Evolutionary conservation across 2,329 filamentous ascomycete genomes (phyloP).

Genomic region (Talaromyces amestolkiae): DNA sequence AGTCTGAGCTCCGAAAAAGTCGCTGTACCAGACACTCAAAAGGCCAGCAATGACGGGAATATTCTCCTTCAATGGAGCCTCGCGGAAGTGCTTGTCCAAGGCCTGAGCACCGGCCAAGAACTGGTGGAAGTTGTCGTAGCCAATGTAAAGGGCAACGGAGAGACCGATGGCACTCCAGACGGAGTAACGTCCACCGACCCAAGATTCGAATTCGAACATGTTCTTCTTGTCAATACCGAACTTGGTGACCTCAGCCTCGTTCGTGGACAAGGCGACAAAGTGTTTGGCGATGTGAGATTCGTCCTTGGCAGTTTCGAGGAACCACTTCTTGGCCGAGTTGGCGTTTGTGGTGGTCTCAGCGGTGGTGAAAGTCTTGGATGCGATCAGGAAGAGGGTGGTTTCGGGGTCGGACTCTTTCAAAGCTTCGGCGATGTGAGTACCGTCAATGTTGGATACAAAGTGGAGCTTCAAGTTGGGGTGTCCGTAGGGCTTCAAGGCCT

Average conservation of each 20-base stretch:
- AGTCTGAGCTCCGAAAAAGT: constrained; percentile 98
- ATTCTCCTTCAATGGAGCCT: constrained; percentile 87
- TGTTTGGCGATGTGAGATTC: constrained; percentile 81
- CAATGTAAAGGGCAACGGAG: constrained; percentile 90
- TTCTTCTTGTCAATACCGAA: constrained; percentile 98
- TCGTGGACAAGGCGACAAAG: constrained; percentile 97
- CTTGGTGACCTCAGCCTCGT: constrained; percentile 91
- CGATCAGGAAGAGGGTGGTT: constrained; percentile 97
- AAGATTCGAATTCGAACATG: constrained; percentile 99
- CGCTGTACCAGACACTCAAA: constrained; percentile 95
- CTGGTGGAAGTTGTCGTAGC: constrained; percentile 95
- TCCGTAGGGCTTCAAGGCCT: constrained; percentile 93
- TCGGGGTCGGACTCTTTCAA: constrained; percentile 86
- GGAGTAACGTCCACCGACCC: constrained; percentile 97
- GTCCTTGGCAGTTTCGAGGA: constrained; percentile 81
- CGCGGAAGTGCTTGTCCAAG: constrained; percentile 98
- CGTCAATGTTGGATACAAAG: constrained; percentile 99
- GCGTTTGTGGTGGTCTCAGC: constrained; percentile 97
- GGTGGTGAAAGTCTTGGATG: constrained; percentile 99
- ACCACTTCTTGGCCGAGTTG: constrained; percentile 96
- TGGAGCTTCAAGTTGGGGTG: constrained; percentile 82
- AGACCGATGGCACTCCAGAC: constrained; percentile 98
- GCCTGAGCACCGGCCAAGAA: constrained; percentile 92
- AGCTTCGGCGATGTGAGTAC: constrained; percentile 94
- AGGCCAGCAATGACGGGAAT: constrained; percentile 91